Conservation (phyloP, 1,284 basidiomycete species). For the Vanrija humicola region DNA sequence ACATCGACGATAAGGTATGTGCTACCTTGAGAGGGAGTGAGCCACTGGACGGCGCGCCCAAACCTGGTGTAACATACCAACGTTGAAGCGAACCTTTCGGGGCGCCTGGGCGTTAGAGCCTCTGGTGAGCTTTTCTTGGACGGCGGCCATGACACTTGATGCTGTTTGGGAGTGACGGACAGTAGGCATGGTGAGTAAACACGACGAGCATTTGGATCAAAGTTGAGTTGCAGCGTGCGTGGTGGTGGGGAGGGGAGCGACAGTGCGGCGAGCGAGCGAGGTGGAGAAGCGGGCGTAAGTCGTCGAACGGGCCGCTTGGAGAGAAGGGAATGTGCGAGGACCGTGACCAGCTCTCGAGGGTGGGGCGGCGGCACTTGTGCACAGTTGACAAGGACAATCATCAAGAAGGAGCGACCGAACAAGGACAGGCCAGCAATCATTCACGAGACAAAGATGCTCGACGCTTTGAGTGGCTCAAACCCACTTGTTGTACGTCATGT, state of each 20-base stretch:
- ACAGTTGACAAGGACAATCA: too few species aligned
- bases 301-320: not conserved
- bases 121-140: conserved; percentile 36
- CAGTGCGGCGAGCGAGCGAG: not conserved
- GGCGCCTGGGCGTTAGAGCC: conserved; percentile 57
- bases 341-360: too few species aligned
- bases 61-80: conserved; percentile 58
- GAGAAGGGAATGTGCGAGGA: not conserved
- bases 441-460: too few species aligned
- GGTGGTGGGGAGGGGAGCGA: not conserved
- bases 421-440: too few species aligned
- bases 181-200: not conserved
- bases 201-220: too few species aligned
- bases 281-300: not conserved
- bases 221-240: not conserved
- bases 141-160: not conserved
- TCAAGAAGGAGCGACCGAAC: too few species aligned
- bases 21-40: conserved; percentile 34
- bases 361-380: too few species aligned
- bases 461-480: too few species aligned
- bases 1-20: conserved; percentile 87
- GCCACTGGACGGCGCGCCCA: conserved; percentile 6
- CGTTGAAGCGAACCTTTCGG: conserved; percentile 86
- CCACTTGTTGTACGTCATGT: too few species aligned
- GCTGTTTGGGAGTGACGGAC: not conserved